Evolutionary conservation across 805 yeast species (phyloP).

Genomic region (Candida nanaspora): DNA sequence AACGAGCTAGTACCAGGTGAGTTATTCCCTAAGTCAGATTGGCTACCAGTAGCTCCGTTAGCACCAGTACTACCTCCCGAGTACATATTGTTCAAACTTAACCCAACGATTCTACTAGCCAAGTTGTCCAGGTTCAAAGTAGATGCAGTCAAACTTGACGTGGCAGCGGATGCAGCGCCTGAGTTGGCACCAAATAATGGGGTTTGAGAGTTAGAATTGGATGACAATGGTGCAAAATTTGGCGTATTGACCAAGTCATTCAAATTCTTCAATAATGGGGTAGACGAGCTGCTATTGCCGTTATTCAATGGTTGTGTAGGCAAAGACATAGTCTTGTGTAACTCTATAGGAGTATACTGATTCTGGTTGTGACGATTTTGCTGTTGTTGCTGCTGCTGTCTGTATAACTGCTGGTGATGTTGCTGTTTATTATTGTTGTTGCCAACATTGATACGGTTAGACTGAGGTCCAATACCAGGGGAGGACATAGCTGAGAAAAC

Average conservation of each 20-base stretch:
- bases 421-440: conserved; percentile 5
- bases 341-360: conserved; percentile 3
- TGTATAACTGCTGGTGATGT: conserved; percentile 7
- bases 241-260: conserved; percentile 6
- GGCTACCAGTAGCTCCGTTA: background rate
- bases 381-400: conserved; percentile 3
- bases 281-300: background rate
- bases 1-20: conserved; percentile 2
- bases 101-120: conserved; percentile 15
- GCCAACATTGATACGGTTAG: conserved; percentile 3
- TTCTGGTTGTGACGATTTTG: conserved; percentile 1
- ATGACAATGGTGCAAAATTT: conserved; percentile 2
- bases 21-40: too few relatives aligned
- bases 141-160: background rate
- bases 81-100: conserved; percentile 9
- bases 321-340: conserved; percentile 9
- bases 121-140: conserved; percentile 4
- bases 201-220: background rate
- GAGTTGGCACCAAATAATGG: background rate
- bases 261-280: background rate
- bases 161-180: background rate
- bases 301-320: conserved; percentile 1
- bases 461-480: background rate
- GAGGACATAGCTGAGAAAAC: background rate
- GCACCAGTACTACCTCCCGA: background rate